Evolutionary conservation across 352 stramenopile species (phyloP).

Genomic region (Phytopythium sindhum): DNA sequence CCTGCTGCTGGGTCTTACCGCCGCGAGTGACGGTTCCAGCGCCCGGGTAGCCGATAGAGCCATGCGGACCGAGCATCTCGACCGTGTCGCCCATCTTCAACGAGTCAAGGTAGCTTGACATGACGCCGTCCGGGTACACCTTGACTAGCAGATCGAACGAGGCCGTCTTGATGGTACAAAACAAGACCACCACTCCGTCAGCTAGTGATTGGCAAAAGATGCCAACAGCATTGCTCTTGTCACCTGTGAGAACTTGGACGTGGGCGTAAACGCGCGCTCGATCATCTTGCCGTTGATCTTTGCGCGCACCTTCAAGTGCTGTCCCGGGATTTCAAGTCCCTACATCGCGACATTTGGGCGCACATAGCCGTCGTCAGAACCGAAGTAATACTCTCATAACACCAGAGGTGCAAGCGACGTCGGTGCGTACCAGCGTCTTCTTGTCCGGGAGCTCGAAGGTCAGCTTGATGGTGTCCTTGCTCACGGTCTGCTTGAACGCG

Average conservation of each 20-base stretch:
- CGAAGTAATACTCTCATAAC: too few species aligned
- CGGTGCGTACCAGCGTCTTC: slow-evolving; percentile 46
- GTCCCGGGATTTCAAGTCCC: slow-evolving; percentile 65
- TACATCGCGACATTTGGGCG: slow-evolving; percentile 10
- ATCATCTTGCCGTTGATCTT: slow-evolving; percentile 74
- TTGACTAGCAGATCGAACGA: slow-evolving; percentile 79
- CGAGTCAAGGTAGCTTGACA: slow-evolving; percentile 67
- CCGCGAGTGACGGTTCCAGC: slow-evolving; percentile 46
- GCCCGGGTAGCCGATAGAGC: slow-evolving; percentile 54
- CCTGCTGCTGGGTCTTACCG: slow-evolving; percentile 34
- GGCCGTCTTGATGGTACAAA: slow-evolving; percentile 19
- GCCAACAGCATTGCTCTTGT: not conserved
- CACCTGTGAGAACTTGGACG: slow-evolving; percentile 65
- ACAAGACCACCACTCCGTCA: not conserved
- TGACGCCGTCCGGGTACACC: slow-evolving; percentile 67
- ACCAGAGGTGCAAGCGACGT: too few species aligned
- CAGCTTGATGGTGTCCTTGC: slow-evolving; percentile 59
- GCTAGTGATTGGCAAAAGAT: not conserved
- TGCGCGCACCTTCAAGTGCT: slow-evolving; percentile 78
- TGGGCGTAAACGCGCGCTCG: slow-evolving; percentile 75
- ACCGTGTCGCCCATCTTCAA: slow-evolving; percentile 51
- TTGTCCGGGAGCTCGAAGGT: slow-evolving; percentile 67
- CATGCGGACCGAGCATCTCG: slow-evolving; percentile 75
- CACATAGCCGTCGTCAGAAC: not conserved
- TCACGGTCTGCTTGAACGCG: slow-evolving; percentile 50